Percentiles rank a stretch among this genome's conserved stretches.
phyloP scores from a whole-genome alignment of 1,139 yeast species.

The Sugiyamaella pinicola region DNA sequence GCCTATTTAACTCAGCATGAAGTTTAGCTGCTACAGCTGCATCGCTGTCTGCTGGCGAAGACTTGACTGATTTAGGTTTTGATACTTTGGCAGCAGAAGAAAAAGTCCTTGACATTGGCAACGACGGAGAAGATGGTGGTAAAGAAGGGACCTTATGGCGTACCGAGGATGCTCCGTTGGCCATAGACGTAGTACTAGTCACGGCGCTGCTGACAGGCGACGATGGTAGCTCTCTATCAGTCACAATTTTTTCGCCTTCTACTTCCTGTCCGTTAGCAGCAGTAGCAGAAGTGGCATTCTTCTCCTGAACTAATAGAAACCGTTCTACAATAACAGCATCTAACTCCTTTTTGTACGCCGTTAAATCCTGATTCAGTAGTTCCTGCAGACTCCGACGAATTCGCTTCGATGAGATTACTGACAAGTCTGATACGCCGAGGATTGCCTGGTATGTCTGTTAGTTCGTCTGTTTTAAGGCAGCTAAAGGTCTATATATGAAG shows the following conservation, averaged over 20 bases:
- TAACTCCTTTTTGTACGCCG: conserved; percentile 54
- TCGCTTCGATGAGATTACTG: conserved; percentile 69
- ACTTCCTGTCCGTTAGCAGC: not conserved
- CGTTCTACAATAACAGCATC: conserved; percentile 64
- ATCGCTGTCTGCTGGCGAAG: conserved; percentile 41
- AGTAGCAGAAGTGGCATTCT: conserved; percentile 19
- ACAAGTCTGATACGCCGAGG: conserved; percentile 70
- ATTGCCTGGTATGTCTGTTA: conserved; percentile 53
- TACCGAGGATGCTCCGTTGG: too few relatives aligned
- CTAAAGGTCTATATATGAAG: too few relatives aligned
- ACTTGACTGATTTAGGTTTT: conserved; percentile 10
- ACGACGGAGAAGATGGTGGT: not conserved
- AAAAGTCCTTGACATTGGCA: not conserved
- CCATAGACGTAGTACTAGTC: too few relatives aligned
- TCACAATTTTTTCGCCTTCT: not conserved
- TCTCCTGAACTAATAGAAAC: conserved; percentile 54
- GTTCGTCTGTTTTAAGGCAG: not conserved
- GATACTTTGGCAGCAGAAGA: conserved; percentile 18
- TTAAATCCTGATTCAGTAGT: conserved; percentile 60
- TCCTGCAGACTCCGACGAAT: conserved; percentile 72
- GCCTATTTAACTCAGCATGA: conserved; percentile 43
- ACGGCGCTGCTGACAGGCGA: too few relatives aligned
- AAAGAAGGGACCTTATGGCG: not conserved
- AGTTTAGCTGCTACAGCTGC: conserved; percentile 52
- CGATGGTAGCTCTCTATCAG: not conserved